Conservation (phyloP, 208 protist species). For the Trypanosomatidae sp. region DNA sequence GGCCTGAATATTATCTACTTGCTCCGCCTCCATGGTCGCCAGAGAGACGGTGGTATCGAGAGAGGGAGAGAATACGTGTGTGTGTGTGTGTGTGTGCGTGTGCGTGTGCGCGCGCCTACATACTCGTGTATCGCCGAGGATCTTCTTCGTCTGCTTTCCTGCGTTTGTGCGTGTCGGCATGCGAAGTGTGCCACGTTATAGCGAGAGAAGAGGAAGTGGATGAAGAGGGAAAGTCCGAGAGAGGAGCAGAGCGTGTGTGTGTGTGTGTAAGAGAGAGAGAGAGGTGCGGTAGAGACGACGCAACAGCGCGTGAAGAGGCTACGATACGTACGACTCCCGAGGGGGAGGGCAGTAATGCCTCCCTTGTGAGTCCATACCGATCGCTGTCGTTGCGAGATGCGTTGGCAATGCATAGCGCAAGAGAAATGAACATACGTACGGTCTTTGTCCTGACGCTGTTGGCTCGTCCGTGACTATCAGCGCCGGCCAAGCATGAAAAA, state of each 20-base stretch:
- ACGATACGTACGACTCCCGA: neutral
- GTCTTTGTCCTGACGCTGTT: neutral
- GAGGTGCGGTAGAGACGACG: neutral
- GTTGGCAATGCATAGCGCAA: neutral
- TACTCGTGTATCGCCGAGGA: neutral
- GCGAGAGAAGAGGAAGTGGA: neutral
- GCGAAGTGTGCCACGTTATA: neutral
- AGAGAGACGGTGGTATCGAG: neutral
- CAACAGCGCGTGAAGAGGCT: neutral
- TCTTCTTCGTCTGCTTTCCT: neutral
- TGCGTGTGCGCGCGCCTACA: neutral
- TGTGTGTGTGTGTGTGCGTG: slow-evolving; percentile 1
- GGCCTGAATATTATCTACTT: slow-evolving; percentile 77
- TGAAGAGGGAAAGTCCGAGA: neutral
- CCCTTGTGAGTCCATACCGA: neutral
- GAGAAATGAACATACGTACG: neutral
- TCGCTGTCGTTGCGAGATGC: neutral
- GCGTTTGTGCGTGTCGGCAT: too few species aligned
- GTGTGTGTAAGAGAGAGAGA: neutral
- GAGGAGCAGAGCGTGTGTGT: neutral
- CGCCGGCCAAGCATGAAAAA: neutral
- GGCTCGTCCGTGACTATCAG: neutral
- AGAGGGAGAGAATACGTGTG: neutral
- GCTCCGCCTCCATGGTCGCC: slow-evolving; percentile 19
- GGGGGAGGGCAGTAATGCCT: neutral